Conservation (phyloP, 768 basidiomycete species). For the button mushroom (Agaricus bisporus) region DNA sequence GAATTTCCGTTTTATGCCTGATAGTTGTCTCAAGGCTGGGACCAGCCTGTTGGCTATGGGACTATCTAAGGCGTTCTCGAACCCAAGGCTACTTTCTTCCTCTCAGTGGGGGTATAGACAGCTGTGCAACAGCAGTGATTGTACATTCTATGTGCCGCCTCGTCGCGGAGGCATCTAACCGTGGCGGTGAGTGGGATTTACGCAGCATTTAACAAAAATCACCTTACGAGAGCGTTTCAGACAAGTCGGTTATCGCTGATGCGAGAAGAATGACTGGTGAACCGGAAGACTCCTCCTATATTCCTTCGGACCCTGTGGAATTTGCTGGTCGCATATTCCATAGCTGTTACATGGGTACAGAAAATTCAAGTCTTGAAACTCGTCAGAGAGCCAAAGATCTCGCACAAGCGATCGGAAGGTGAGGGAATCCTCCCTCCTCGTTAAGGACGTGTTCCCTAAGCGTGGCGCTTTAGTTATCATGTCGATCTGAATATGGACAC, state of each 20-base stretch:
- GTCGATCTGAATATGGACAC: slow-evolving; percentile 94
- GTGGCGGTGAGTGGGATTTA: slow-evolving; percentile 50
- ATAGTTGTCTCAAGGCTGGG: slow-evolving; percentile 55
- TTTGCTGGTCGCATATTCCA: slow-evolving; percentile 88
- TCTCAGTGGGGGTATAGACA: slow-evolving; percentile 94
- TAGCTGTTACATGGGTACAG: slow-evolving; percentile 99
- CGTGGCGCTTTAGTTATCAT: slow-evolving; percentile 57
- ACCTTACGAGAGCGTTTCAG: slow-evolving; percentile 26
- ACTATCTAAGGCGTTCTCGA: slow-evolving; percentile 90
- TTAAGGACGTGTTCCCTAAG: neutral
- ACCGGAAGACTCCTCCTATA: slow-evolving; percentile 70
- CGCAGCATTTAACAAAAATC: too few species aligned
- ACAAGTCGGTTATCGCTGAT: slow-evolving; percentile 83
- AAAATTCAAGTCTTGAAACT: slow-evolving; percentile 89
- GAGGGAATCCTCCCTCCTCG: slow-evolving; percentile 10
- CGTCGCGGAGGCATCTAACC: slow-evolving; percentile 70
- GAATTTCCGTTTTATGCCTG: neutral
- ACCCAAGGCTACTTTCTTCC: slow-evolving; percentile 96
- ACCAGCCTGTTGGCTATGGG: slow-evolving; percentile 99
- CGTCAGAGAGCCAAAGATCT: slow-evolving; percentile 81
- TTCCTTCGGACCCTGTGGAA: slow-evolving; percentile 84
- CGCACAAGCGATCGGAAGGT: slow-evolving; percentile 88
- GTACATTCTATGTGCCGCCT: slow-evolving; percentile 95
- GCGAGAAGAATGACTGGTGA: slow-evolving; percentile 88
- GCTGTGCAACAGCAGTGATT: slow-evolving; percentile 94